Evolutionary conservation across 257 asterid genomes (phyloP).

Genomic region (Solanum bulbocastanum): DNA sequence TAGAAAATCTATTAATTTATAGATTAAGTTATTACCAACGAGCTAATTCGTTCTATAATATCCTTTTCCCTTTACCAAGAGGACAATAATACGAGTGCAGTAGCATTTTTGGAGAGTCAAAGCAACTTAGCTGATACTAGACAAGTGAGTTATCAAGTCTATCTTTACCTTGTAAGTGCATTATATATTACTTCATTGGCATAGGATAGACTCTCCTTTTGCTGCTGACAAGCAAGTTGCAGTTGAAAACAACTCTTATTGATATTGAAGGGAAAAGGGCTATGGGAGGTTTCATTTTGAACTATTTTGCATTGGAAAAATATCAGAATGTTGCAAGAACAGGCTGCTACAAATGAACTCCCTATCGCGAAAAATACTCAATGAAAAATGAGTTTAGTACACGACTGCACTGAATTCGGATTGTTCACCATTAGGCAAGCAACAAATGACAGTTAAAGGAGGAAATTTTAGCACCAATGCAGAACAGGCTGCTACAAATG

Average conservation of each 20-base stretch:
- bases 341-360: background rate
- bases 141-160: background rate
- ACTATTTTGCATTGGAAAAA: background rate
- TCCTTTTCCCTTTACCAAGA: background rate
- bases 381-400: background rate
- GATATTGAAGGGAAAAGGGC: background rate
- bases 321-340: background rate
- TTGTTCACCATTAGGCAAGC: constrained; percentile 32
- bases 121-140: background rate
- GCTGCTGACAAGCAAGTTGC: background rate
- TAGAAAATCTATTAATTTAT: background rate
- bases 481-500: constrained; percentile 60
- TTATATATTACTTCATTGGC: background rate
- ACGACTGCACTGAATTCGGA: too few species aligned
- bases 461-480: constrained; percentile 46
- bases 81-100: background rate
- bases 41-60: background rate
- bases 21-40: background rate
- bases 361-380: background rate
- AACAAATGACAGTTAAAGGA: constrained; percentile 46
- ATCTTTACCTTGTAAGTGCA: background rate
- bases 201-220: background rate
- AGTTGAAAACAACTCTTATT: background rate
- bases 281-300: background rate
- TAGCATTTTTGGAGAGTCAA: background rate